Conservation (phyloP, 495 filamentous ascomycete species). For the Podospora comata region DNA sequence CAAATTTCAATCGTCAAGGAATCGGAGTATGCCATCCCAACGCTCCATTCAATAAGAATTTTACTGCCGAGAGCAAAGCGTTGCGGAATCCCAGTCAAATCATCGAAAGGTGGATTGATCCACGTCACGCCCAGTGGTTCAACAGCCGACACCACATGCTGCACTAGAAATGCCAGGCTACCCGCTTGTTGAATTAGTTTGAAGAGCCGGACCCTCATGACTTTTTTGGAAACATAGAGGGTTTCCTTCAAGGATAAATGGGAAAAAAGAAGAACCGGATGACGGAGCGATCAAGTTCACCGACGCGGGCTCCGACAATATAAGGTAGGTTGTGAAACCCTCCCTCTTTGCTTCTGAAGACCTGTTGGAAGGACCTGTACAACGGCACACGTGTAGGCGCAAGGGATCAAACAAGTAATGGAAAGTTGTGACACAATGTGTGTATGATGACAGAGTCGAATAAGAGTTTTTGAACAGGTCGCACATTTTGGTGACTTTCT, state of each 20-base stretch:
- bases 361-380: background rate
- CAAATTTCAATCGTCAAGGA: too few relatives aligned
- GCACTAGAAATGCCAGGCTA: background rate
- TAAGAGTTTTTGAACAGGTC: background rate
- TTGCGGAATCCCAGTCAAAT: background rate
- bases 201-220: background rate
- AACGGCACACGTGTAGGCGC: background rate
- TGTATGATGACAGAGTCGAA: background rate
- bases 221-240: background rate
- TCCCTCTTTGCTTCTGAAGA: background rate
- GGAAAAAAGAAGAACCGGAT: background rate
- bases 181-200: background rate
- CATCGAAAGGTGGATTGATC: too few relatives aligned
- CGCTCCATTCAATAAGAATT: too few relatives aligned
- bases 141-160: background rate
- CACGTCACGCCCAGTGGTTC: background rate
- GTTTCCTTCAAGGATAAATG: background rate
- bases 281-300: background rate
- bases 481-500: background rate
- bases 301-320: background rate
- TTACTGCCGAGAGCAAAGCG: background rate
- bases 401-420: background rate
- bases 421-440: background rate
- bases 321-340: background rate
- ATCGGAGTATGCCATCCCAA: too few relatives aligned